Evolutionary conservation across 2,329 filamentous ascomycete genomes (phyloP), one percentile per base, ranked within the genome.

Genomic region (Colletotrichum destructivum): DNA sequence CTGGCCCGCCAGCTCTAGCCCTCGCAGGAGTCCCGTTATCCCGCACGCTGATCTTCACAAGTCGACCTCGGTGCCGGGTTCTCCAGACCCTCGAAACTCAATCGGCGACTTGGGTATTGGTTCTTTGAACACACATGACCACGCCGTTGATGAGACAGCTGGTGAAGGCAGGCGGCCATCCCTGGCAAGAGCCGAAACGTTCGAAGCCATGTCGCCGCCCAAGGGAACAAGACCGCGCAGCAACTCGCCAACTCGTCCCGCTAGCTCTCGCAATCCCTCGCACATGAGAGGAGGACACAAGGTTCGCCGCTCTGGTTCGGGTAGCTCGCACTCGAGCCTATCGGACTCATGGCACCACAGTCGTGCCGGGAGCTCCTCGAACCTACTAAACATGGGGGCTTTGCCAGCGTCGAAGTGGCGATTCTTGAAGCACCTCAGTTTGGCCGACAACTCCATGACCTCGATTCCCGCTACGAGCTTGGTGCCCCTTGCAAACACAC

Each of bases 361-460:
- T 60, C 83, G 83, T 54, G 92, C 83, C 82, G 91, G 92, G 57
- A 97, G 95, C 82, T 91, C 93, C 18, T 92, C 93, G 1, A 97
- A 96, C 76, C 86, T 97, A 1, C 84, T 96, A 61, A 86, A 89
- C 16, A 87, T 91, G 79, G 91, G 92, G 49, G 88, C 92, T 71
- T 86, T 98, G 18, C 94, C 95, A 52, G 84, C 93, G 0, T 93
- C 92, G 1, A 98, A 98, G 82, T 99, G 96, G 96, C 91, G 96
- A 69, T 98, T 98, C 81, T 84, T 99, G 77, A 92, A 94, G 79
- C 96, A 98, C 82, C 87, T 99, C 52, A 96, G 95, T 79, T 85
- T 99, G 63, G 92, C 96, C 7, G 96, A 98, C 79, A 99, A 98
- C 82, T 92, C 93, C 11, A 87, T 99, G 74, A 97, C 94, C 9